Conservation (phyloP, 2,329 filamentous ascomycete genomes). For the Samsoniella hepiali region DNA sequence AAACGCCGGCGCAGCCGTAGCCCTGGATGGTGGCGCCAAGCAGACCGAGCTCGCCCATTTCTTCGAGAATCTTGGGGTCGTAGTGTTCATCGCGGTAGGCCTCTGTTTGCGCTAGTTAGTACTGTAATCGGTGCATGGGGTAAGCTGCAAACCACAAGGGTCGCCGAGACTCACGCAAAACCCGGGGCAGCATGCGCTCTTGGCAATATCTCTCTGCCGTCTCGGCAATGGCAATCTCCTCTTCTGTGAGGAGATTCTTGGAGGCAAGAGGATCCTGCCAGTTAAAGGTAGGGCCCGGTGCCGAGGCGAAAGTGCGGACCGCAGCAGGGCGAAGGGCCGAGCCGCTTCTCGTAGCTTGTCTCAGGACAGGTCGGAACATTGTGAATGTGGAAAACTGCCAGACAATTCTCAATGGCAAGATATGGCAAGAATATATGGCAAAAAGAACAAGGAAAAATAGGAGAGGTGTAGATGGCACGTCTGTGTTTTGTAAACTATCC, state of each 20-base stretch:
- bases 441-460: neutral
- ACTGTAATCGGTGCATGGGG: neutral
- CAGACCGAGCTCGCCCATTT: conserved; percentile 91
- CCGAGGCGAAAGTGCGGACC: conserved; percentile 36
- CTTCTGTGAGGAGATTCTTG: conserved; percentile 76
- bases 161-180: conserved; percentile 62
- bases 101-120: conserved; percentile 47
- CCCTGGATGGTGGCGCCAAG: conserved; percentile 82
- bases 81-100: conserved; percentile 83
- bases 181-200: conserved; percentile 78
- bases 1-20: conserved; percentile 84
- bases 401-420: neutral
- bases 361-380: conserved; percentile 23
- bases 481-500: conserved; percentile 9
- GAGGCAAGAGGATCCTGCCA: conserved; percentile 87
- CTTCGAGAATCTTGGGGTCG: conserved; percentile 77
- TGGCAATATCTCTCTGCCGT: conserved; percentile 94
- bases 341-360: conserved; percentile 21
- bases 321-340: conserved; percentile 17
- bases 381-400: conserved; percentile 1
- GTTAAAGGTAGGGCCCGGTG: conserved; percentile 57
- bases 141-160: neutral
- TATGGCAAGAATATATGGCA: neutral
- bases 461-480: neutral
- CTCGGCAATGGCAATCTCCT: conserved; percentile 85